Base-by-base conservation (phyloP, 257 asterid genomes). In the Solanum etuberosum region DNA sequence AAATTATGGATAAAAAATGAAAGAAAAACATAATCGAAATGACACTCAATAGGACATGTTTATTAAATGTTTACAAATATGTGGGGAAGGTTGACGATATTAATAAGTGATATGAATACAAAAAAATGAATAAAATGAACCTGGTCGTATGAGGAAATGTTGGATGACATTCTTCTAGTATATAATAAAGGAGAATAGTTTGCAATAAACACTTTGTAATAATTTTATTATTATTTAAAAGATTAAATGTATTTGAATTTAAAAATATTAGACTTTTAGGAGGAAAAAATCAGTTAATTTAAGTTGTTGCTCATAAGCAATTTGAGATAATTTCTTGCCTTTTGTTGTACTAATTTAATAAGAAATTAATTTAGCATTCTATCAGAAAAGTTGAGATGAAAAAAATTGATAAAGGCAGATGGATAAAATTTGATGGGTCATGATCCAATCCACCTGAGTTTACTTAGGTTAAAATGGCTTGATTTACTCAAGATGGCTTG, bases 101-200 rank as follows among this genome's bases (percentile, higher is more conserved):
- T 32, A 32, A 32, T 32, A 3, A 2, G 3, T 32, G 3, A 32
- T 32, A 32, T 32, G 34, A 32, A 32, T 32, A 32, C 3, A 3
- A 32, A 32, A 32, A 32, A 88, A 88, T n/a, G n/a, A 81, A 84
- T 87, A 65, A 74, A 12, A 54, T 48, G 16, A 65, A 92, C 94
- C 95, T 92, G 94, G 87, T 93, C 95, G 87, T 91, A 91, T 48
- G 92, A 90, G 85, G 92, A 89, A 86, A 82, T 46, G 27, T 71
- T 71, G 85, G 48, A 74, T 59, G 90, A 29, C 63, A 15, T 3
- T 86, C 88, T 77, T 68, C 86, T 84, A 59, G 78, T 85, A 32
- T 32, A 32, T 32, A 32, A 32, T 32, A 32, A 32, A 32, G 34
- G 34, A 32, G 34, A 32, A 32, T 32, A 32, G 34, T 32, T 32